These are phyloP conservation scores for Alternaria postmessia DNA, from an alignment of 2,329 filamentous ascomycete species.

Conservation along the genomic window DNA sequence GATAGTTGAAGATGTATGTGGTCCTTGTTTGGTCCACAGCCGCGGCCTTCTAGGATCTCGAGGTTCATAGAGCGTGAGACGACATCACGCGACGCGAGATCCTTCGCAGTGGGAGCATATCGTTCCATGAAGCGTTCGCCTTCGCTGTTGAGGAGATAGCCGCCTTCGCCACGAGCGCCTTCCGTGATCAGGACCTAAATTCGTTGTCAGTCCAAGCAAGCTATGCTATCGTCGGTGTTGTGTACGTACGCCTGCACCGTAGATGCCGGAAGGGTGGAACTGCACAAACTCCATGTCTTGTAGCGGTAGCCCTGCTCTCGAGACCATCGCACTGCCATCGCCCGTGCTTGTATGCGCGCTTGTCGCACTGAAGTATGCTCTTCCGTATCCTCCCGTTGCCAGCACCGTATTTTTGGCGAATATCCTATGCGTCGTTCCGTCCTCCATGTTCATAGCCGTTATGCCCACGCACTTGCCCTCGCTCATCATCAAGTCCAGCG, in stretches of 20 bases:
- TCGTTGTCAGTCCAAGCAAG: background rate
- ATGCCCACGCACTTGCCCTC: constrained; percentile 59
- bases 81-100: constrained; percentile 59
- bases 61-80: constrained; percentile 60
- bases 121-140: constrained; percentile 62
- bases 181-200: constrained; percentile 56
- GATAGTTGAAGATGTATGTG: constrained; percentile 59
- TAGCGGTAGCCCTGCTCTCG: constrained; percentile 58
- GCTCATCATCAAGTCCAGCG: constrained; percentile 59
- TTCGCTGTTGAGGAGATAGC: constrained; percentile 59
- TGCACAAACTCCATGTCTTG: constrained; percentile 63
- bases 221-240: background rate
- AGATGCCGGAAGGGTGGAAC: constrained; percentile 61
- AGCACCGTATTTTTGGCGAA: constrained; percentile 60
- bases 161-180: constrained; percentile 60
- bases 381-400: constrained; percentile 60
- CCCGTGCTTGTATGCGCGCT: constrained; percentile 60
- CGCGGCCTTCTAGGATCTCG: constrained; percentile 58
- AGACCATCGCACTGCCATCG: constrained; percentile 61
- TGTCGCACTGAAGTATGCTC: constrained; percentile 61
- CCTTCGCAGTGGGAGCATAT: constrained; percentile 61
- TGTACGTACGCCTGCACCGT: constrained; percentile 55
- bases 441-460: constrained; percentile 58
- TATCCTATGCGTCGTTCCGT: constrained; percentile 58
- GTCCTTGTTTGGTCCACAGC: constrained; percentile 57